Base-by-base conservation (phyloP, 1,139 yeast species). In the Taiozyma onychis region DNA sequence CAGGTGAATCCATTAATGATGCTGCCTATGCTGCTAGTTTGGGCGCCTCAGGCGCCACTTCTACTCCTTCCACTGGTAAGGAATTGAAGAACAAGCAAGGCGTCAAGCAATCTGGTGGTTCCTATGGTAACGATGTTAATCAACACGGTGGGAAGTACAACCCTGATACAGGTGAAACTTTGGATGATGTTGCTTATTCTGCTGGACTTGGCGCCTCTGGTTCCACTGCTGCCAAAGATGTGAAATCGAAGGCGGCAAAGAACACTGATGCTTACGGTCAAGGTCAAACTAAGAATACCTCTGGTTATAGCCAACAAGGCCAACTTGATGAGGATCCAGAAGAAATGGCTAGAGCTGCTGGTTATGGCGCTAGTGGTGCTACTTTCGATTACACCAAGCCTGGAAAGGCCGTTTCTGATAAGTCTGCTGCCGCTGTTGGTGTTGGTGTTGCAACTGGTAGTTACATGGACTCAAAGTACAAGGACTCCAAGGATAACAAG, bases 291-390 rank as follows among this genome's bases (percentile, higher is more conserved):
- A 30, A 30, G 34, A 30, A 11, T 13, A 30, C 34, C n/a, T 4
- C 6, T 30, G n/a, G 34, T 30, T 13, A 30, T 6, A 13, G n/a
- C 13, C 34, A 30, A 30, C 34, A 30, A 30, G 34, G n/a, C 6
- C 34, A 30, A 30, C 21, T 18, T 6, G 43, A 39, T 26, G 56
- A 48, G 16, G 53, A 50, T 28, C 16, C 52, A 28, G 54, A 54
- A 14, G 54, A 58, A 35, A 52, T 49, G 22, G 59, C 49, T 1
- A 55, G 57, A 46, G 56, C 53, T 26, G 56, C 55, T 34, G 56
- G 54, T 2, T 44, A 46, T 3, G 58, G 55, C 37, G 54, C 56
- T 22, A 34, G 53, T 32, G 57, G 55, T 43, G 55, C 54, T 4
- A 53, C 54, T 1, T 41, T 51, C 32, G 46, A 45, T 44, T 43